Percentiles rank a stretch among this genome's conserved stretches.
Conservation (phyloP, 192 early-diverging fungal genomes). For the Podila clonocystis region DNA sequence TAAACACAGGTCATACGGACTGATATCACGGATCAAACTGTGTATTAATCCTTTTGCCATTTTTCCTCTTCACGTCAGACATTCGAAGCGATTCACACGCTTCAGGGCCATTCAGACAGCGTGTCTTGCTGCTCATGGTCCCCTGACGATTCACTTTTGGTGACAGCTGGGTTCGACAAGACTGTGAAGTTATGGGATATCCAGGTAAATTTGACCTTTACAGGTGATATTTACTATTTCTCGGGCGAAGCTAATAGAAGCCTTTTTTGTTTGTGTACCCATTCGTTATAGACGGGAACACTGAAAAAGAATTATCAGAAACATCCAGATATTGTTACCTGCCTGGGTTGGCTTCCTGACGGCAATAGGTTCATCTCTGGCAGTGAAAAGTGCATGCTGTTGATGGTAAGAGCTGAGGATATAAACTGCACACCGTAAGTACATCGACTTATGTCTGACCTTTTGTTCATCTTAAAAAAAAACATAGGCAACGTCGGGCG, state of each 20-base stretch:
- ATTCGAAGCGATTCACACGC: conserved; percentile 62
- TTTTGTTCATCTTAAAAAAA: not conserved
- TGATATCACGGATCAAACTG: not conserved
- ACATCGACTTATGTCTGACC: not conserved
- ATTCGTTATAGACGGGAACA: conserved; percentile 63
- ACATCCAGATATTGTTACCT: conserved; percentile 83
- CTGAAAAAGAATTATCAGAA: conserved; percentile 65
- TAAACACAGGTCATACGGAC: not conserved
- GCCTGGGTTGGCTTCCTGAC: conserved; percentile 90
- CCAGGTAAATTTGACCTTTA: conserved; percentile 58
- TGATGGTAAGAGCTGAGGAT: conserved; percentile 78
- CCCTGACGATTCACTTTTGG: conserved; percentile 79
- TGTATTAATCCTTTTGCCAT: not conserved
- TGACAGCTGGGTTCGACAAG: conserved; percentile 88
- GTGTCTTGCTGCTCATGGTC: conserved; percentile 93
- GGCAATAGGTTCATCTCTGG: conserved; percentile 87
- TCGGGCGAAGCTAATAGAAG: too few species aligned
- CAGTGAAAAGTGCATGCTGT: conserved; percentile 78
- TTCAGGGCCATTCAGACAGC: conserved; percentile 73
- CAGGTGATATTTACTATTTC: not conserved
- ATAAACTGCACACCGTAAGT: too few species aligned
- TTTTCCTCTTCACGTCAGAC: conserved; percentile 52
- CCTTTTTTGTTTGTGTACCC: too few species aligned
- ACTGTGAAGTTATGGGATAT: conserved; percentile 87
- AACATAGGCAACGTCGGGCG: conserved; percentile 44